Conservation (phyloP, 129 eudicot genomes). For the Saussurea involucrata region DNA sequence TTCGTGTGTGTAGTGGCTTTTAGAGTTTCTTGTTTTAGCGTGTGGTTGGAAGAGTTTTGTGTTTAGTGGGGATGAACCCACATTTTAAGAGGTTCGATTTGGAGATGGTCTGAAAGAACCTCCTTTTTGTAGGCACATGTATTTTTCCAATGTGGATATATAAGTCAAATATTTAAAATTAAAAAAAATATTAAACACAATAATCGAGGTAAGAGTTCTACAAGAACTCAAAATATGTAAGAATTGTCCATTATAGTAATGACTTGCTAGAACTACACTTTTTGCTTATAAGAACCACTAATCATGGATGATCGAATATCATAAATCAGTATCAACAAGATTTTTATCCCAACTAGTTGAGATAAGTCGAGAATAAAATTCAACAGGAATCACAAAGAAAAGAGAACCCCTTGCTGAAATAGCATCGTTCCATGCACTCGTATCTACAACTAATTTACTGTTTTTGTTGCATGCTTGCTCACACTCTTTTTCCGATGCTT, state of each 20-base stretch:
- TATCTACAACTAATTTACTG: too few relatives aligned
- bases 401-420: not conserved
- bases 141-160: not conserved
- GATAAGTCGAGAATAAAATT: too few relatives aligned
- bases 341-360: too few relatives aligned
- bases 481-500: not conserved
- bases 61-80: too few relatives aligned
- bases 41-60: too few relatives aligned
- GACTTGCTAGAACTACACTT: not conserved
- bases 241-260: not conserved
- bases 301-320: not conserved
- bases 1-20: too few relatives aligned
- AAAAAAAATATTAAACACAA: not conserved
- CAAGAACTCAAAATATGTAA: not conserved
- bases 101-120: not conserved
- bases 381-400: too few relatives aligned
- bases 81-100: too few relatives aligned
- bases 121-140: not conserved
- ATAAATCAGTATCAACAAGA: too few relatives aligned
- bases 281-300: not conserved
- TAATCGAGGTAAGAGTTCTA: too few relatives aligned
- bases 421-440: not conserved
- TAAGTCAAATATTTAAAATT: not conserved
- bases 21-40: too few relatives aligned
- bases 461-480: not conserved